These are phyloP conservation scores for Beauveria scarabaeidicola DNA, from an alignment of 2,329 filamentous ascomycete genomes.

Conservation along the genomic window DNA sequence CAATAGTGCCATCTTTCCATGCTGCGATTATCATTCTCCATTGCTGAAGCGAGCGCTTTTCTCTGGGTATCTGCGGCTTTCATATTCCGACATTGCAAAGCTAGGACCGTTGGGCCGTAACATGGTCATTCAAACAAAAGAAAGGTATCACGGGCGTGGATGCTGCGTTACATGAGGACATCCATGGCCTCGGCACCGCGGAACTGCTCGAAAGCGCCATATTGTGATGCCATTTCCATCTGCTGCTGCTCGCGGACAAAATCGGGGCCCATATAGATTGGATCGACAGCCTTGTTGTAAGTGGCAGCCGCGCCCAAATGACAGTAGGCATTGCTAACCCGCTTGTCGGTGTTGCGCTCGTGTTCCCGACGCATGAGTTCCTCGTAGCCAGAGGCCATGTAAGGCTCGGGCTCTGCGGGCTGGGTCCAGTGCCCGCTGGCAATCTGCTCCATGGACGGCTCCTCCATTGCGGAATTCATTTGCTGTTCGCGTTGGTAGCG, in stretches of 20 bases:
- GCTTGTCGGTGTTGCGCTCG: constrained; percentile 31
- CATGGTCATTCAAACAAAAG: background rate
- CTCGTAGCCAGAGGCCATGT: constrained; percentile 78
- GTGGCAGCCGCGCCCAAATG: constrained; percentile 34
- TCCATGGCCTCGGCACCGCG: constrained; percentile 37
- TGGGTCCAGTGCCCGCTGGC: constrained; percentile 45
- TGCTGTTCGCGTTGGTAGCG: constrained; percentile 47
- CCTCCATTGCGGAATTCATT: constrained; percentile 35
- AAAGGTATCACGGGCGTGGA: background rate
- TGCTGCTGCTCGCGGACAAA: constrained; percentile 42
- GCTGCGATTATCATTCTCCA: background rate
- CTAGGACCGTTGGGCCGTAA: background rate
- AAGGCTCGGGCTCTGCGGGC: constrained; percentile 58
- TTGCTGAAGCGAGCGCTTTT: background rate
- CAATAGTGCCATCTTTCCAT: background rate
- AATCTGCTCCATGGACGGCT: constrained; percentile 44
- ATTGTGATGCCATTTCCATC: constrained; percentile 59
- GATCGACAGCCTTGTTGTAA: constrained; percentile 55
- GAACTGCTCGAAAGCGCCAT: constrained; percentile 51
- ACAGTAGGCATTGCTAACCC: constrained; percentile 33
- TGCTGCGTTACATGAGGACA: constrained; percentile 28
- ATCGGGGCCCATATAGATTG: constrained; percentile 50
- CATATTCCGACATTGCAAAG: constrained; percentile 1
- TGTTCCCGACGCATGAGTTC: constrained; percentile 57
- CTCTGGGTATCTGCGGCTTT: constrained; percentile 9